Conservation (phyloP, 2,329 filamentous ascomycete genomes). For the Colletotrichum lentis region DNA sequence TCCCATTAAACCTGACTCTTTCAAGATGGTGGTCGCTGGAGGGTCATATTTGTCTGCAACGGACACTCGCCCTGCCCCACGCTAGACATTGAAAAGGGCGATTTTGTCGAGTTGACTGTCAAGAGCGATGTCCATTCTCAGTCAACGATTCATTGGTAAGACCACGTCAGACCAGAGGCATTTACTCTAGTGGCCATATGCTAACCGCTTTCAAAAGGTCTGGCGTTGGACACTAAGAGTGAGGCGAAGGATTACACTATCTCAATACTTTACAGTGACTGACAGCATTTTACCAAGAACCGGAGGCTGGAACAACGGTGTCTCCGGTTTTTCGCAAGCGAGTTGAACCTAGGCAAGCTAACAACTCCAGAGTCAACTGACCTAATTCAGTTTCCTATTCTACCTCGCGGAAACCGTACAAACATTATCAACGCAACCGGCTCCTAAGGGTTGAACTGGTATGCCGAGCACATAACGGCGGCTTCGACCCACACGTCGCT, state of each 20-base stretch:
- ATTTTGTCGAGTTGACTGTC: slow-evolving; percentile 24
- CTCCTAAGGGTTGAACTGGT: slow-evolving; percentile 32
- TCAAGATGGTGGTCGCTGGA: slow-evolving; percentile 32
- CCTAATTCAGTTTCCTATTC: slow-evolving; percentile 10
- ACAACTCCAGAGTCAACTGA: background rate
- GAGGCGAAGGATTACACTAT: background rate
- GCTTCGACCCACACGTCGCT: too few species aligned
- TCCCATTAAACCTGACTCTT: background rate
- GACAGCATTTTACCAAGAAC: background rate
- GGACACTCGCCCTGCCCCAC: slow-evolving; percentile 33
- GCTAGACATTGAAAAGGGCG: slow-evolving; percentile 25
- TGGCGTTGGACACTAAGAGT: slow-evolving; percentile 32
- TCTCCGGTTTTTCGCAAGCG: slow-evolving; percentile 25
- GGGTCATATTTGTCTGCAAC: slow-evolving; percentile 31
- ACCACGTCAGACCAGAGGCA: background rate
- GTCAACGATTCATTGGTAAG: slow-evolving; percentile 28
- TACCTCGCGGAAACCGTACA: slow-evolving; percentile 30
- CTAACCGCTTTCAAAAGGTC: slow-evolving; percentile 7
- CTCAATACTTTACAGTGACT: background rate
- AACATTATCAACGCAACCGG: slow-evolving; percentile 24
- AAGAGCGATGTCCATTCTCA: slow-evolving; percentile 26
- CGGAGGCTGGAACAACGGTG: slow-evolving; percentile 31
- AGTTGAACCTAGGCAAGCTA: background rate
- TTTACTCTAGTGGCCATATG: background rate
- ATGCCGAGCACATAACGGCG: slow-evolving; percentile 27